phyloP scores from a whole-genome alignment of 1,139 yeast genomes.

The Suzukiozyma palmioleophila region DNA sequence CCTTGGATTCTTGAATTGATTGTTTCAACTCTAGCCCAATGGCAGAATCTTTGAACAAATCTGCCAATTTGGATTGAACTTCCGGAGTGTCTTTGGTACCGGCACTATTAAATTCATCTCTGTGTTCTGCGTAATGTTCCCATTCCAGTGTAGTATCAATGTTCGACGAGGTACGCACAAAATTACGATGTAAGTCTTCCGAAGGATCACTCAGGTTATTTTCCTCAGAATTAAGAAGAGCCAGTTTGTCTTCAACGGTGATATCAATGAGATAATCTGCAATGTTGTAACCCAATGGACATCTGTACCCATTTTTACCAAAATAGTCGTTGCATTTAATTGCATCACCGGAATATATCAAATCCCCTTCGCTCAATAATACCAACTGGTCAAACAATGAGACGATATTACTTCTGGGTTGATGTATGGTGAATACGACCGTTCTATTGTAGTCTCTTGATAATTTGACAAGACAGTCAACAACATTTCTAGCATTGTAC shows the following conservation, averaged over 20 bases:
- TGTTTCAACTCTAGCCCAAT: slow-evolving; percentile 44
- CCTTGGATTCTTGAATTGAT: slow-evolving; percentile 41
- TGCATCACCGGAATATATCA: slow-evolving; percentile 85
- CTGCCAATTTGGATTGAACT: slow-evolving; percentile 32
- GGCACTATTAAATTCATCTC: slow-evolving; percentile 53
- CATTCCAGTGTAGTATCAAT: slow-evolving; percentile 74
- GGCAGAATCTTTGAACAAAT: slow-evolving; percentile 46
- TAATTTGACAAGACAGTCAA: slow-evolving; percentile 76
- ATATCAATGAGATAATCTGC: slow-evolving; percentile 92
- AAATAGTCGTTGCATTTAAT: slow-evolving; percentile 69
- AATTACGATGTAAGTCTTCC: slow-evolving; percentile 28
- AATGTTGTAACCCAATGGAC: slow-evolving; percentile 87
- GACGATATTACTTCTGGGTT: slow-evolving; percentile 95
- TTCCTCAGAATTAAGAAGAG: slow-evolving; percentile 10
- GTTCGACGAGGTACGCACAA: slow-evolving; percentile 31
- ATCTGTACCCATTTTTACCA: slow-evolving; percentile 66
- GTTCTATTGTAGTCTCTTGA: slow-evolving; percentile 83
- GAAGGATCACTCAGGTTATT: slow-evolving; percentile 18
- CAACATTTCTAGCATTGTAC: slow-evolving; percentile 86
- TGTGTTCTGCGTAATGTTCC: slow-evolving; percentile 84
- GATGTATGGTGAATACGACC: slow-evolving; percentile 89
- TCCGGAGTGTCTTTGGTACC: slow-evolving; percentile 30
- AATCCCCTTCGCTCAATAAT: slow-evolving; percentile 76
- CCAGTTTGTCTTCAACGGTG: slow-evolving; percentile 56
- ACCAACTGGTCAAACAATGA: slow-evolving; percentile 81